Evolutionary conservation across 148 eudicot species (phyloP).

Genomic region (Spergularia bocconei): DNA sequence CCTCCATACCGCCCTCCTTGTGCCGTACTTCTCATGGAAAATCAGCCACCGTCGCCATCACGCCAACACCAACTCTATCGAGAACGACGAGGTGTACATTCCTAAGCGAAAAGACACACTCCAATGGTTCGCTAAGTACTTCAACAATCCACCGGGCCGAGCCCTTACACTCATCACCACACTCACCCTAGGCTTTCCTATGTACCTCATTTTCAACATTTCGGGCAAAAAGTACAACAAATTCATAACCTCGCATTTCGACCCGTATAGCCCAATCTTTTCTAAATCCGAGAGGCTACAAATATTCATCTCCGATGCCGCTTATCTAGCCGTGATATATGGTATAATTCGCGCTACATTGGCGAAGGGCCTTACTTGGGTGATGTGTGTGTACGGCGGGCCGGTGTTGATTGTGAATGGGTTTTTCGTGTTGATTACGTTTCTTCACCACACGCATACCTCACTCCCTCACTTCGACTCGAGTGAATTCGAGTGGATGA

Average conservation of each 20-base stretch:
- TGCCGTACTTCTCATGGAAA: slow-evolving; percentile 85
- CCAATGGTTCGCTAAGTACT: slow-evolving; percentile 45
- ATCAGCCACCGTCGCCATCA: slow-evolving; percentile 87
- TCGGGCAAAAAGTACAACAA: slow-evolving; percentile 60
- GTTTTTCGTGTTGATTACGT: slow-evolving; percentile 67
- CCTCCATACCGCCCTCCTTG: slow-evolving; percentile 67
- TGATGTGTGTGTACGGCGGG: slow-evolving; percentile 54
- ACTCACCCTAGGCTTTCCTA: slow-evolving; percentile 67
- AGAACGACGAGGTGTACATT: slow-evolving; percentile 77
- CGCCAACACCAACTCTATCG: slow-evolving; percentile 75
- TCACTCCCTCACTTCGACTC: slow-evolving; percentile 71
- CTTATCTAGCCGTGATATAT: slow-evolving; percentile 38
- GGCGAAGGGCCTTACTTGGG: slow-evolving; percentile 62
- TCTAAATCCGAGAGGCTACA: slow-evolving; percentile 58
- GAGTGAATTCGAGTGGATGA: slow-evolving; percentile 78
- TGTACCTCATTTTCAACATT: slow-evolving; percentile 66
- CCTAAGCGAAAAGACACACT: slow-evolving; percentile 46
- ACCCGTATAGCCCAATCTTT: slow-evolving; percentile 73
- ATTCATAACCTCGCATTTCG: slow-evolving; percentile 64
- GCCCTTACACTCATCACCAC: slow-evolving; percentile 42
- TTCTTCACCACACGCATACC: slow-evolving; percentile 75
- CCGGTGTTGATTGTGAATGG: slow-evolving; percentile 69
- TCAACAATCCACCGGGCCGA: slow-evolving; percentile 69
- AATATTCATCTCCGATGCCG: slow-evolving; percentile 61
- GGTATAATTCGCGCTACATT: slow-evolving; percentile 47